Evolutionary conservation across 805 yeast species (phyloP).

Genomic region (Ascoidea asiatica): DNA sequence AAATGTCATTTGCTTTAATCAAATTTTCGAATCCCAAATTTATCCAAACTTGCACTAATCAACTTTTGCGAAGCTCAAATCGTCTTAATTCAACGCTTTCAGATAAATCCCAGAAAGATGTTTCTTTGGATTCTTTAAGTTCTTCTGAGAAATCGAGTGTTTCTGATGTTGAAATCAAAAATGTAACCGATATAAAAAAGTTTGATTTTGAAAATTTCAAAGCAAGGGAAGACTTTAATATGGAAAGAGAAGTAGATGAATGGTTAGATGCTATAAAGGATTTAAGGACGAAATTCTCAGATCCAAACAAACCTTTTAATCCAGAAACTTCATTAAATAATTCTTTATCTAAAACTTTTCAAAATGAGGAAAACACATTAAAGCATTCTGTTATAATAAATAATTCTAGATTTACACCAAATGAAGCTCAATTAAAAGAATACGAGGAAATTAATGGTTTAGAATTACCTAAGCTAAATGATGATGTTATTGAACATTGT

Average conservation of each 20-base stretch:
- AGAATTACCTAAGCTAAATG: slow-evolving; percentile 48
- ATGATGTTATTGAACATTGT: slow-evolving; percentile 64
- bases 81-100: no score
- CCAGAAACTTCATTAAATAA: slow-evolving; percentile 23
- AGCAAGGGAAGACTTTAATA: no score
- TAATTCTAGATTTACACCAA: slow-evolving; percentile 33
- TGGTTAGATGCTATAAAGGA: slow-evolving; percentile 28
- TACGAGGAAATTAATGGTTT: slow-evolving; percentile 31
- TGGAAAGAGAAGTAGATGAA: slow-evolving; percentile 22
- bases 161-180: no score
- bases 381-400: slow-evolving; percentile 18
- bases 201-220: no score
- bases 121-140: no score
- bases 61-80: no score
- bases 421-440: slow-evolving; percentile 51
- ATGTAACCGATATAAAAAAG: no score
- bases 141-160: no score
- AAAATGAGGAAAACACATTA: slow-evolving; percentile 23
- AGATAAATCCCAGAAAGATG: no score
- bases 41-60: no score
- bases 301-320: slow-evolving; percentile 19
- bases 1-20: no score
- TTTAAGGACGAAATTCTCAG: slow-evolving; percentile 23
- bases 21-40: no score
- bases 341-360: slow-evolving; percentile 13